phyloP scores from a whole-genome alignment of 2,329 filamentous ascomycete genomes.

The Chalaropsis ovoidea region DNA sequence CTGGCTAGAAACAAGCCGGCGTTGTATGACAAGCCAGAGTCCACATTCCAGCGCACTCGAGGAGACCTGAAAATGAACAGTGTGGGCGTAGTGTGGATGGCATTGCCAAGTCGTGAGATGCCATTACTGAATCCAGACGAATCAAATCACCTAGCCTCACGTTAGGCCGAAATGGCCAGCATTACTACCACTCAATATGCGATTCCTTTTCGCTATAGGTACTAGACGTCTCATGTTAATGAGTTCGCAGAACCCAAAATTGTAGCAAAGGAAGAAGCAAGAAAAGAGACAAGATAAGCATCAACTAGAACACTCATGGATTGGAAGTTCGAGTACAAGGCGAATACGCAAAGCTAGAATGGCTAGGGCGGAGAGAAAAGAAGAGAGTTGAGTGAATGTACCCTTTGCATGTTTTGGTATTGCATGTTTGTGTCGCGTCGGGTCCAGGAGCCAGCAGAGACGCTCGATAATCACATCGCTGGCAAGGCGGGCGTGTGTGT shows the following conservation, averaged over 20 bases:
- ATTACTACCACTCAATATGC: background rate
- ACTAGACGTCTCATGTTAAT: background rate
- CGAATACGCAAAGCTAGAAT: background rate
- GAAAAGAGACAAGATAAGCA: background rate
- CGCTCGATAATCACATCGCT: background rate
- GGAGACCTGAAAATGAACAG: background rate
- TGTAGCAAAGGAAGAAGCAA: background rate
- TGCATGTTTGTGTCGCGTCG: background rate
- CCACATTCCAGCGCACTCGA: too few relatives aligned
- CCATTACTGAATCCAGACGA: background rate
- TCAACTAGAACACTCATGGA: background rate
- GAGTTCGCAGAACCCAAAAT: background rate
- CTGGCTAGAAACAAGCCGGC: too few relatives aligned
- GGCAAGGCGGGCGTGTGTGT: background rate
- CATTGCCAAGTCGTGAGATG: background rate
- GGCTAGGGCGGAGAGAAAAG: background rate
- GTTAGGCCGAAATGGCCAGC: background rate
- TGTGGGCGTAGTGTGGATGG: too few relatives aligned
- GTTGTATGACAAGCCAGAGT: too few relatives aligned
- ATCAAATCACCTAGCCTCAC: background rate
- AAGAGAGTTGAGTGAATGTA: background rate
- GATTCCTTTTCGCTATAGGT: background rate
- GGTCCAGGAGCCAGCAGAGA: background rate
- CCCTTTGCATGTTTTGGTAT: background rate
- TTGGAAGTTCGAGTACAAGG: background rate